These are phyloP conservation scores for Magnaporthales sp. DNA, from an alignment of 2,329 filamentous ascomycete species.

Conservation along the genomic window DNA sequence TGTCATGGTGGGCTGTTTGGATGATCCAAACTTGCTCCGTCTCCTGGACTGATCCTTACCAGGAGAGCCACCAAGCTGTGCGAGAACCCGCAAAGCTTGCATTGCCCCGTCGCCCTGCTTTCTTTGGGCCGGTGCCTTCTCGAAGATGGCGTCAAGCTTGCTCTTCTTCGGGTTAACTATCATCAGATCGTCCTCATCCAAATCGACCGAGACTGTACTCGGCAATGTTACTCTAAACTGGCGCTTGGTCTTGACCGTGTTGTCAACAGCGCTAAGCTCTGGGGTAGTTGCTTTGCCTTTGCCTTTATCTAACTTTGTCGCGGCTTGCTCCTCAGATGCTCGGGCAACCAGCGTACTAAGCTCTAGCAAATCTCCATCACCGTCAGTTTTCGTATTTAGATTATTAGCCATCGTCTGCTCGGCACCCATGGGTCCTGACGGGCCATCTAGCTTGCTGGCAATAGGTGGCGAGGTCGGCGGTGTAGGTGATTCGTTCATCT, in stretches of 20 bases:
- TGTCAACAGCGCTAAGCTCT: conserved; percentile 16
- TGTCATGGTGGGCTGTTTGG: conserved; percentile 31
- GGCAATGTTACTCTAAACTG: conserved; percentile 41
- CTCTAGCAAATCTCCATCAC: conserved; percentile 26
- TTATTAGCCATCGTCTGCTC: not conserved
- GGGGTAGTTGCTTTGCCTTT: conserved; percentile 46
- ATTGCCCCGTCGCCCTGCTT: conserved; percentile 56
- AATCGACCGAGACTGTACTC: conserved; percentile 32
- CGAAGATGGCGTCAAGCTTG: conserved; percentile 57
- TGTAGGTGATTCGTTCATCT: conserved; percentile 46
- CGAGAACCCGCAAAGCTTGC: conserved; percentile 62
- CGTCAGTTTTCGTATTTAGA: conserved; percentile 7
- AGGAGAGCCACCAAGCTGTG: conserved; percentile 54
- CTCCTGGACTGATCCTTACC: conserved; percentile 32
- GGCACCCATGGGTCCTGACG: conserved; percentile 11
- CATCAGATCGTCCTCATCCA: conserved; percentile 50
- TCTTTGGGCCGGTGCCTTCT: conserved; percentile 55
- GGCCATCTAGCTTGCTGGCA: conserved; percentile 19
- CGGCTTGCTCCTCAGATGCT: conserved; percentile 19
- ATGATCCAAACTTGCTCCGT: conserved; percentile 34
- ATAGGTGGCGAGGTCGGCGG: conserved; percentile 63
- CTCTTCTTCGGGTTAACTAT: conserved; percentile 42
- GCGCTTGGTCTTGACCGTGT: conserved; percentile 23
- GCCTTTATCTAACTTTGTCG: conserved; percentile 39
- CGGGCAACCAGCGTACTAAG: conserved; percentile 25